Evolutionary conservation across 140 eudicot genomes (phyloP), one percentile per base, ranked within the genome.

Genomic region (Oenanthe javanica): DNA sequence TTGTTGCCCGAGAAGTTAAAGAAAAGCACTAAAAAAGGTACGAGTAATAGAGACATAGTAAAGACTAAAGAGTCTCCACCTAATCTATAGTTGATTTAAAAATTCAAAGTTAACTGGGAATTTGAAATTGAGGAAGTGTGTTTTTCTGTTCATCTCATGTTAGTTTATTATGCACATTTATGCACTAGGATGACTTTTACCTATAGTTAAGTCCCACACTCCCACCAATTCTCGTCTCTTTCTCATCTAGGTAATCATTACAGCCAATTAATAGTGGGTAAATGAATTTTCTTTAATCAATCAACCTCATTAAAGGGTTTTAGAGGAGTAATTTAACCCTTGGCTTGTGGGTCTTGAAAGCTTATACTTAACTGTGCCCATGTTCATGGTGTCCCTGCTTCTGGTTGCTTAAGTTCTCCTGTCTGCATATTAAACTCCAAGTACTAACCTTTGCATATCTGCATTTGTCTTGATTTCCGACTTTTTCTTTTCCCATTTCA

Each of bases 1-100:
- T 94, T 50, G 98, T 94, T 82, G 89, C 96, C 57, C 90, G 85
- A 64, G 93, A 90, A 43, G 81, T 25, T 25, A 57, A 54, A 31
- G 81, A 84, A 75, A 78, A 80, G 64, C 50, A 66, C 21, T 83
- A n/a, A 74, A 86, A 59, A 84, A 64, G 83, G 81, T 61, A 82
- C 4, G 83, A 63, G 69, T 40, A 2, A 49, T 50, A 15, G 6
- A 67, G 59, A 79, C 40, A 49, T 46, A 45, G 72, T 69, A 40
- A 77, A 52, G 31, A 61, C 59, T 46, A 23, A 77, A 51, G n/a
- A 72, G 14, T 66, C 46, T 59, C 66, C 36, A 40, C 27, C 40
- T 52, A 75, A 63, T 18, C 54, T 42, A 21, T 84, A 23, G 64
- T 55, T 55, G 25, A 55, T 55, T 55, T 55, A 36, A 1, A 18